Evolutionary conservation across 805 yeast species (phyloP).

Genomic region (Pichia rugopelliculosa): DNA sequence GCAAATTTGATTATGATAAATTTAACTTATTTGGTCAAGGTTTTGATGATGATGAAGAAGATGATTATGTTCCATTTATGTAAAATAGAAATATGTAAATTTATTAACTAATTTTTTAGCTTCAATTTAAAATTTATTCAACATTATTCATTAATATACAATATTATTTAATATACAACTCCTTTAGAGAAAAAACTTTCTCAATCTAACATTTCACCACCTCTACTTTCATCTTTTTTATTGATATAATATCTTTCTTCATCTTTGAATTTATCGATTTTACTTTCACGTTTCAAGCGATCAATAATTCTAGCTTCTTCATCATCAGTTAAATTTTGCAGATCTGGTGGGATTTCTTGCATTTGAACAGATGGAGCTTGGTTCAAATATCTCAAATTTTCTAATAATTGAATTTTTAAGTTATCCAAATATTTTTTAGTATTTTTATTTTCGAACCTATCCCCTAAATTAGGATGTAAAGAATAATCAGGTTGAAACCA

Average conservation of each 20-base stretch:
- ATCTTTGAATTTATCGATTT: slow-evolving; percentile 27
- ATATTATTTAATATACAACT: neutral
- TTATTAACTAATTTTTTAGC: neutral
- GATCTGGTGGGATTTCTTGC: slow-evolving; percentile 77
- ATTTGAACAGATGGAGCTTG: slow-evolving; percentile 94
- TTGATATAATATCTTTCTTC: slow-evolving; percentile 32
- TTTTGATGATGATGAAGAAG: slow-evolving; percentile 20
- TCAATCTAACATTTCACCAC: slow-evolving; percentile 26
- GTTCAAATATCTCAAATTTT: slow-evolving; percentile 70
- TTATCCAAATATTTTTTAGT: slow-evolving; percentile 76
- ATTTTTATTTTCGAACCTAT: slow-evolving; percentile 78
- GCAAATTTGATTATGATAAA: slow-evolving; percentile 19
- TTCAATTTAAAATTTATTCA: neutral
- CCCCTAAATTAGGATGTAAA: slow-evolving; percentile 76
- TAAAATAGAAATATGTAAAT: neutral
- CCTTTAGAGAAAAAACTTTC: neutral
- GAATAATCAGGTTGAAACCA: slow-evolving; percentile 90
- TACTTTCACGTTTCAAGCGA: slow-evolving; percentile 30
- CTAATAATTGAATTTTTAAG: slow-evolving; percentile 66
- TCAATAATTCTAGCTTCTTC: slow-evolving; percentile 35
- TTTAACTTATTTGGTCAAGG: slow-evolving; percentile 18
- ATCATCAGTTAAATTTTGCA: slow-evolving; percentile 36
- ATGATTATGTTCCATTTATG: slow-evolving; percentile 31
- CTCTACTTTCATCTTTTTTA: slow-evolving; percentile 32
- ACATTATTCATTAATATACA: neutral